phyloP scores from a whole-genome alignment of 495 filamentous ascomycete species.

The Aspergillus bertholletiae region DNA sequence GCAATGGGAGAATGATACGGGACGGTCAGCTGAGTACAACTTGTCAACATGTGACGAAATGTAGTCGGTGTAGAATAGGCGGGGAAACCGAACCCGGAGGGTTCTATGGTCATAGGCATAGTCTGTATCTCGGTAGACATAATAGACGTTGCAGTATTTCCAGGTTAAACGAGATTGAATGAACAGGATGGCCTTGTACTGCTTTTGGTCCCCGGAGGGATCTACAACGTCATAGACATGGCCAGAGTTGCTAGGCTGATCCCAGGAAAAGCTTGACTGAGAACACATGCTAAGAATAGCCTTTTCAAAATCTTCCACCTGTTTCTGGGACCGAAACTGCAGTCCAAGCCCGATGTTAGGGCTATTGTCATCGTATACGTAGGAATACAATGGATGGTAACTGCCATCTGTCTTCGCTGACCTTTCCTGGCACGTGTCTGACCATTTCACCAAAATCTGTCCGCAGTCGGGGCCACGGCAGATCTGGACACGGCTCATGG shows the following conservation, averaged over 20 bases:
- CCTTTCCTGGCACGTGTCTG: conserved; percentile 35
- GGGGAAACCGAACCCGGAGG: conserved; percentile 26
- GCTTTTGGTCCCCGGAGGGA: conserved; percentile 27
- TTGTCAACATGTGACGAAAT: conserved; percentile 36
- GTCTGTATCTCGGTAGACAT: conserved; percentile 32
- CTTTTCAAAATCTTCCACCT: conserved; percentile 31
- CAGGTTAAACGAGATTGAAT: conserved; percentile 25
- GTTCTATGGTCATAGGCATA: conserved; percentile 27
- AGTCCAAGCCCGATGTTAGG: conserved; percentile 34
- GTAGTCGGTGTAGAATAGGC: conserved; percentile 32
- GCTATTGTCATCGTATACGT: conserved; percentile 33
- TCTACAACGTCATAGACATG: conserved; percentile 34
- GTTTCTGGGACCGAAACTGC: conserved; percentile 23
- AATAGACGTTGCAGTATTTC: conserved; percentile 31
- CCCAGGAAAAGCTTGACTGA: conserved; percentile 26
- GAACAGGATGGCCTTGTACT: conserved; percentile 32
- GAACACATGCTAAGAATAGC: conserved; percentile 23
- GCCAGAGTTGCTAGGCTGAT: conserved; percentile 21
- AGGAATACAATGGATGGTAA: conserved; percentile 32
- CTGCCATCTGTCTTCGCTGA: conserved; percentile 32
- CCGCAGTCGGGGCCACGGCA: conserved; percentile 24
- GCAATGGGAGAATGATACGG: conserved; percentile 34
- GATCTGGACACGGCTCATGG: conserved; percentile 34
- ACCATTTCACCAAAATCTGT: conserved; percentile 38
- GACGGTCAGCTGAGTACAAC: conserved; percentile 25